Conservation (phyloP, 2,329 filamentous ascomycete genomes). For the Ophiobolus disseminans region DNA sequence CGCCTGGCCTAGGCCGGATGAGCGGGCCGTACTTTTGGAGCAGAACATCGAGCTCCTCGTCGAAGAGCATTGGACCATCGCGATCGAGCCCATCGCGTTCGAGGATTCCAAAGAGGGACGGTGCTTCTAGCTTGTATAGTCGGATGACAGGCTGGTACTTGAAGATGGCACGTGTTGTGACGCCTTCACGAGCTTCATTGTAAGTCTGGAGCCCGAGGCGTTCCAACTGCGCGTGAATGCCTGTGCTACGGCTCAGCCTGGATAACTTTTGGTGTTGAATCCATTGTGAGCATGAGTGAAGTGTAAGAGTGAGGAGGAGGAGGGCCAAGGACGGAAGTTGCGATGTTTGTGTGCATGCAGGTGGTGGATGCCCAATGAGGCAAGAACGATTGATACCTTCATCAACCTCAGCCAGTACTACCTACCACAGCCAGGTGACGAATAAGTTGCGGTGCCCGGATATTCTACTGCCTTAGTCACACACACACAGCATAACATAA, state of each 20-base stretch:
- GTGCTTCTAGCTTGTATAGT: conserved; percentile 15
- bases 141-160: conserved; percentile 8
- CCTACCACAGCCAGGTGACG: too few species aligned
- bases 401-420: too few species aligned
- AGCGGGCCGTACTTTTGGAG: conserved; percentile 15
- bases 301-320: neutral
- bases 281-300: too few species aligned
- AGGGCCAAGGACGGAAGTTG: neutral
- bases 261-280: neutral
- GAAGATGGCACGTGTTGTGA: neutral
- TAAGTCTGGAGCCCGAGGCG: neutral
- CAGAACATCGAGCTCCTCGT: conserved; percentile 18
- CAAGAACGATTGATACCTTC: too few species aligned
- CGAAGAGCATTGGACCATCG: conserved; percentile 14
- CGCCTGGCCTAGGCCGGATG: conserved; percentile 18
- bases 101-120: conserved; percentile 12
- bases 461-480: too few species aligned
- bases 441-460: too few species aligned
- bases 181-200: neutral
- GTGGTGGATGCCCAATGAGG: too few species aligned
- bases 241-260: neutral
- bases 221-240: neutral
- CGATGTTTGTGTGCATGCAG: too few species aligned
- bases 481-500: too few species aligned
- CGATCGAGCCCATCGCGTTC: conserved; percentile 15